Conservation (phyloP, 345 rosid species). For the Salix udensis region DNA sequence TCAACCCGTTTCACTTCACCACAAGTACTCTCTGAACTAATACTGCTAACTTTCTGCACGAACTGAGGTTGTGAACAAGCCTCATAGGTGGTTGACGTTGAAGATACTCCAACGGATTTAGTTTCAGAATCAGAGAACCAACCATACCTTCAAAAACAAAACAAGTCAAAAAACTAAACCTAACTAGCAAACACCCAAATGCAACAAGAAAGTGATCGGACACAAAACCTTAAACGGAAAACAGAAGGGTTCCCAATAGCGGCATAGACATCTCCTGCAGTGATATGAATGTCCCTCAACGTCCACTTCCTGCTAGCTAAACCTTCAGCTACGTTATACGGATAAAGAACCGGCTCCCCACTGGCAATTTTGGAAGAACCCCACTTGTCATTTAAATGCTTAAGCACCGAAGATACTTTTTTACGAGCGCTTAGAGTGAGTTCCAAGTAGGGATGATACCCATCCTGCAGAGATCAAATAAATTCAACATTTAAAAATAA, state of each 20-base stretch:
- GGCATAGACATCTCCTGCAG: conserved; percentile 53
- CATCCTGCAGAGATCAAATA: conserved; percentile 43
- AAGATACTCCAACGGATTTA: conserved; percentile 22
- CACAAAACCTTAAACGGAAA: conserved; percentile 72
- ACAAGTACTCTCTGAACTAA: conserved; percentile 13
- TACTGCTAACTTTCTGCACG: conserved; percentile 15
- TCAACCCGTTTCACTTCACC: conserved; percentile 22
- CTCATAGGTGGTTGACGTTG: conserved; percentile 28
- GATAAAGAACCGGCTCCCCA: conserved; percentile 59
- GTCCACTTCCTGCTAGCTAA: conserved; percentile 47
- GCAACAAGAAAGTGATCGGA: conserved; percentile 5
- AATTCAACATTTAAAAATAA: too few relatives aligned
- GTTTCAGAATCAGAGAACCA: conserved; percentile 48
- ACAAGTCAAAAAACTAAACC: conserved; percentile 12
- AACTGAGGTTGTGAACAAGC: conserved; percentile 33
- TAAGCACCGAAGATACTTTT: conserved; percentile 68
- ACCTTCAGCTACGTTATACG: conserved; percentile 37
- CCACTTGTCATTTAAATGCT: conserved; percentile 69
- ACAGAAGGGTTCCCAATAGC: conserved; percentile 62
- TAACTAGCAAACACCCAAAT: conserved; percentile 3
- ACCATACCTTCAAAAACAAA: conserved; percentile 63
- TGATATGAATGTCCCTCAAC: conserved; percentile 36
- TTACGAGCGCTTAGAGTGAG: conserved; percentile 67
- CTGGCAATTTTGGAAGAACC: conserved; percentile 55
- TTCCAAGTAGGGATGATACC: conserved; percentile 86